Evolutionary conservation across 768 basidiomycete species (phyloP), one percentile per base, ranked within the genome.

Genomic region (Chalciporus sphaerocephalus): DNA sequence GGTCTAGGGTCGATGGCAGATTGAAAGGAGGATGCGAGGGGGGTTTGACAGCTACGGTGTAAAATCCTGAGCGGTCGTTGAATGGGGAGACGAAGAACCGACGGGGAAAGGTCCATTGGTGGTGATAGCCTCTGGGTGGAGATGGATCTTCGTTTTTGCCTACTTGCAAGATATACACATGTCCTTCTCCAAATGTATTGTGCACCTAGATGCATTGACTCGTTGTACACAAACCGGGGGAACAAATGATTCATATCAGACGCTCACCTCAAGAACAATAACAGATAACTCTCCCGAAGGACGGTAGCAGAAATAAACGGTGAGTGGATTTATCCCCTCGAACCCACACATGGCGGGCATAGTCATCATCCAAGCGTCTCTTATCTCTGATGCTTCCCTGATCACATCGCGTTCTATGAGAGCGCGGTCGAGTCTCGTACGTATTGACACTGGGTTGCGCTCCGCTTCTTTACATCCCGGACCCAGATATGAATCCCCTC

Each of bases 21-120:
- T 23, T 10, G 24, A 39, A 39, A 35, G 52, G 44, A 10, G 56
- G 61, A 2, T 69, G 69, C 8, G 73, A 50, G 4, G 84, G 83
- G 10, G 67, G 57, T 46, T 68, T 67, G 17, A 87, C 56, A 35
- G 80, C 73, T 13, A 85, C 69, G 3, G 67, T 74, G 65, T 87
- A 87, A 58, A 70, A 82, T 0, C 85, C 84, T 18, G 74, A 69
- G 4, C 84, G 74, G 54, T 85, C 81, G 58, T 86, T 87, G 71
- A 86, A 87, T 0, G 86, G 83, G 1, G 84, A 87, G 37, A 87
- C 85, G 53, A 87, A 84, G 58, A 87, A 88, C 50, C 76, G 72
- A 20, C 84, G 79, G 16, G 69, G 70, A 43, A 87, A 78, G 0
- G 76, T 80, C 81, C 85, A 87, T 44, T 80, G 75, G 50, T 82